These are phyloP conservation scores for Phytophthora hibernalis DNA, from an alignment of 352 stramenopile genomes.

Conservation along the genomic window DNA sequence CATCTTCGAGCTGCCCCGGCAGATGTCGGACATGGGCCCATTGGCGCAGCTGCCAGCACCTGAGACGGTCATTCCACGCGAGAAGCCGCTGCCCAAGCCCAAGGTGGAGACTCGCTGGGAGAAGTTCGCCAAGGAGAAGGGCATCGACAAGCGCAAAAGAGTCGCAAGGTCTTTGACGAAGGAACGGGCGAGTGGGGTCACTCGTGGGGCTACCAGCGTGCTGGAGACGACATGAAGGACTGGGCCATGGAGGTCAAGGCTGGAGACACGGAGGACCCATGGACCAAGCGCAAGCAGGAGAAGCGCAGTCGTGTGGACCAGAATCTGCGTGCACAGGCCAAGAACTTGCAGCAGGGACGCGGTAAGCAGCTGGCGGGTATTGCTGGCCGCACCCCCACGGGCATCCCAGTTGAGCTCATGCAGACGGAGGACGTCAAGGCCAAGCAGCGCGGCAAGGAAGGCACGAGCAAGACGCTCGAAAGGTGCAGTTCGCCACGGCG, in stretches of 20 bases:
- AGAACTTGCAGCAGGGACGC: constrained; percentile 77
- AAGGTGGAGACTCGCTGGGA: constrained; percentile 99
- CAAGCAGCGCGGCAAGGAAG: constrained; percentile 91
- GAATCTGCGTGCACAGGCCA: constrained; percentile 89
- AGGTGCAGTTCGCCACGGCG: constrained; percentile 93
- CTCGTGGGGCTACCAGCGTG: constrained; percentile 92
- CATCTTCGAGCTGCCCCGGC: constrained; percentile 92
- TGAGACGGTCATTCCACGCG: constrained; percentile 78
- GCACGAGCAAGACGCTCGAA: constrained; percentile 89
- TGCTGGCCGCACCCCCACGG: constrained; percentile 61
- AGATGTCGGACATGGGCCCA: constrained; percentile 94
- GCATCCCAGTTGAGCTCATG: constrained; percentile 93
- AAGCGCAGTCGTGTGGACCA: constrained; percentile 94
- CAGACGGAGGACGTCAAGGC: constrained; percentile 70
- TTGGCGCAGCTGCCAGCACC: constrained; percentile 83
- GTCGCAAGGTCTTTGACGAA: constrained; percentile 97
- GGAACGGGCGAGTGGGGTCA: constrained; percentile 93
- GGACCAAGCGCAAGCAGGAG: constrained; percentile 92
- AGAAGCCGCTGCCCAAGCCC: constrained; percentile 91
- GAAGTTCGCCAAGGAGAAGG: constrained; percentile 98
- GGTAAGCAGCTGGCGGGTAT: constrained; percentile 61
- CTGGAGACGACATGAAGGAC: constrained; percentile 89
- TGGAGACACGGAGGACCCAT: constrained; percentile 94
- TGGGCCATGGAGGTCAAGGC: constrained; percentile 95
- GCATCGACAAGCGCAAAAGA: constrained; percentile 98